phyloP scores from a whole-genome alignment of 208 protist species.

The Strigomonas culicis region DNA sequence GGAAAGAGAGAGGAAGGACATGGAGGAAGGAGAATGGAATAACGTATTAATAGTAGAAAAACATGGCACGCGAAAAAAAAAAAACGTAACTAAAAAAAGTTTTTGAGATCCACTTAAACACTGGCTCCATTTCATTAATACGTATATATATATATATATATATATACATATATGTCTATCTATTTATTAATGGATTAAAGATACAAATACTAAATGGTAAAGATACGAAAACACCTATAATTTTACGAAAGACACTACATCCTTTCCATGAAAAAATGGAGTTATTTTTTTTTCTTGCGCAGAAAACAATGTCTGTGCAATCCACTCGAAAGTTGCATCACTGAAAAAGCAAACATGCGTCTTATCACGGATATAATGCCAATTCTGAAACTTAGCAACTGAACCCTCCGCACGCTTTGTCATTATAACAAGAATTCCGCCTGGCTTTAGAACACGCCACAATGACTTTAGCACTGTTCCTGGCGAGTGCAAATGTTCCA shows the following conservation, averaged over 20 bases:
- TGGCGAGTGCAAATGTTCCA: conserved; percentile 47
- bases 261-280: conserved; percentile 16
- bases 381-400: conserved; percentile 38
- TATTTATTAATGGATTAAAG: background rate
- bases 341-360: conserved; percentile 54
- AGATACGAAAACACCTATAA: background rate
- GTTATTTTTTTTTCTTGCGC: background rate
- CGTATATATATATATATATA: conserved; percentile 8
- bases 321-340: conserved; percentile 28
- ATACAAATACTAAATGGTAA: background rate
- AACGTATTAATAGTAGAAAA: conserved; percentile 1
- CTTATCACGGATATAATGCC: conserved; percentile 58
- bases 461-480: conserved; percentile 15
- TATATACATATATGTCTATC: background rate
- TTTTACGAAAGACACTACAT: conserved; percentile 32
- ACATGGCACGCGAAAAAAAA: conserved; percentile 2
- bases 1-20: background rate
- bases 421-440: conserved; percentile 46
- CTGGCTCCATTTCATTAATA: background rate
- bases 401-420: conserved; percentile 39
- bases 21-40: background rate
- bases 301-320: conserved; percentile 11
- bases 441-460: conserved; percentile 21
- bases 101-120: background rate
- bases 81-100: conserved; percentile 6